Base-by-base conservation (phyloP, 257 asterid genomes). In the Lycium ferocissimum region DNA sequence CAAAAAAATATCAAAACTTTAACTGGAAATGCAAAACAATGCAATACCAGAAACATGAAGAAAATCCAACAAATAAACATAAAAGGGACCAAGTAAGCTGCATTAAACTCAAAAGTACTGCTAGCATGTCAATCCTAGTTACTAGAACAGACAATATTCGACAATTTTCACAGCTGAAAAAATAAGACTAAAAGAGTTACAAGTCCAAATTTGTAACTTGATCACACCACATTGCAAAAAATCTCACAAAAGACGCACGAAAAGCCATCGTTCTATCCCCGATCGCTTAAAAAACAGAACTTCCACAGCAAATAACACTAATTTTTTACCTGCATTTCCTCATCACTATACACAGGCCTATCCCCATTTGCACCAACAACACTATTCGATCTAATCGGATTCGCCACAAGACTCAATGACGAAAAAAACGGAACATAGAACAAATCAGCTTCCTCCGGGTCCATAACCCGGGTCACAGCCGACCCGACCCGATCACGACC, bases 391-490 rank as follows among this genome's bases (percentile, higher is more conserved):
- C 83, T 47, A 40, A 87, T 87, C 43, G 96, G 92, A 66, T 97
- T 97, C 7, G 88, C 98, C 59, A 97, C 93, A 35, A 97, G 93
- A 70, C 99, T 97, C 90, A 97, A 83, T 0, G 99, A 97, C 43
- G 99, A 97, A 88, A 97, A 95, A 86, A 97, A 95, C 0, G 99
- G 98, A 58, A 97, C 98, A 8, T 92, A 97, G 85, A 94, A 97
- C 59, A 97, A 89, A 76, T 97, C 98, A 22, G 99, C 99, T 62
- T 93, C 89, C 66, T 94, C 94, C 9, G 98, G 99, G 84, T 97
- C 89, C 87, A 85, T 22, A 67, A 93, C 99, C 89, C 92, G 87
- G 84, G 63, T 59, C 26, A 87, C 61, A 82, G 91, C 43, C 89
- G 95, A 84, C 58, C 86, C 86, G 90, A 71, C 81, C 86, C 98